Evolutionary conservation across 2,329 filamentous ascomycete species (phyloP).

Genomic region (Diaporthe sp.): DNA sequence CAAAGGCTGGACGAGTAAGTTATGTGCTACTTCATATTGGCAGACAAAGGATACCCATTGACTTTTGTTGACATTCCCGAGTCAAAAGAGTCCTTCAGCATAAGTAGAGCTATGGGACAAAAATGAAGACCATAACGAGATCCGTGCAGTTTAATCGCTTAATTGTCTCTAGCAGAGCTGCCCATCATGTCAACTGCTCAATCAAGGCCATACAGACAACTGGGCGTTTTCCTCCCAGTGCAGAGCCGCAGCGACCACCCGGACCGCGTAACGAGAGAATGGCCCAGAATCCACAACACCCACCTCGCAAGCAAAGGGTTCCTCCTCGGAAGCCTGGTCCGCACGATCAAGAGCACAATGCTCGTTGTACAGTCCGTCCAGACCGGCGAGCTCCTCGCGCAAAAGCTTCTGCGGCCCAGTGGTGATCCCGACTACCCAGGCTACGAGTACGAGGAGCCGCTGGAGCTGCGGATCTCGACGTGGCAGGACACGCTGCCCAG

Average conservation of each 20-base stretch:
- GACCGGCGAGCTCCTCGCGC: constrained; percentile 7
- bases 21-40: background rate
- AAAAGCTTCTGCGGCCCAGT: background rate
- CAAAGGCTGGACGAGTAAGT: background rate
- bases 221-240: background rate
- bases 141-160: background rate
- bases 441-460: background rate
- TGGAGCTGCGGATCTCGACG: constrained; percentile 6
- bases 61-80: background rate
- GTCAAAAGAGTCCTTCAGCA: background rate
- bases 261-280: background rate
- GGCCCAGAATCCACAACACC: background rate
- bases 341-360: background rate
- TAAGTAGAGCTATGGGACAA: background rate
- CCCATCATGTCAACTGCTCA: background rate
- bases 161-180: background rate
- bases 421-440: background rate
- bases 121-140: background rate
- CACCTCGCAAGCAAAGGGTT: constrained; percentile 21
- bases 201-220: background rate
- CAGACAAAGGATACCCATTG: background rate
- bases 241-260: background rate
- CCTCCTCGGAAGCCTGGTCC: background rate
- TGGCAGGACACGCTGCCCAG: background rate
- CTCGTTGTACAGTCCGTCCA: constrained; percentile 6